Evolutionary conservation across 73 alveolate species (phyloP).

Genomic region (Chromera velia): DNA sequence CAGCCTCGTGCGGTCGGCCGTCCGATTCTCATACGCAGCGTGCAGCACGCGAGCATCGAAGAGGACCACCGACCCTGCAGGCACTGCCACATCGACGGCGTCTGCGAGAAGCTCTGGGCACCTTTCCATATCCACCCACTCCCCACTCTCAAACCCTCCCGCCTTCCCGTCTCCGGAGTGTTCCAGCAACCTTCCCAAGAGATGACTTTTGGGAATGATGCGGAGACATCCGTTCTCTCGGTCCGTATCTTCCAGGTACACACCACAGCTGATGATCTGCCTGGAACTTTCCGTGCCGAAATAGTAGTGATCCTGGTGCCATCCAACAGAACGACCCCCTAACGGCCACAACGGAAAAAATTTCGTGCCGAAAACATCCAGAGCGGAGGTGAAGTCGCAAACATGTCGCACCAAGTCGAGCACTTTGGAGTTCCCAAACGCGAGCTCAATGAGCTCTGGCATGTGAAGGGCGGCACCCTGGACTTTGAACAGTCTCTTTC

Average conservation of each 20-base stretch:
- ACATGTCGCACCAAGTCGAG: too few relatives aligned
- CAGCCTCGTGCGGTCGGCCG: slow-evolving; percentile 8
- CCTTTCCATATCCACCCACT: background rate
- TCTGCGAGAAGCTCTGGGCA: too few relatives aligned
- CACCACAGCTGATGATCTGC: slow-evolving; percentile 28
- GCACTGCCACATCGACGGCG: slow-evolving; percentile 16
- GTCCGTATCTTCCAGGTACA: slow-evolving; percentile 29
- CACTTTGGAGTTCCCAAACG: too few relatives aligned
- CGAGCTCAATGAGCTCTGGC: too few relatives aligned
- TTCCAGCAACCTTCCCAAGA: slow-evolving; percentile 22
- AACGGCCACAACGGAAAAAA: too few relatives aligned
- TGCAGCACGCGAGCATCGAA: slow-evolving; percentile 20
- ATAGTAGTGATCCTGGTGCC: slow-evolving; percentile 22
- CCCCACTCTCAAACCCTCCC: background rate
- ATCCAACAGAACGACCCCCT: too few relatives aligned
- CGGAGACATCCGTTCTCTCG: slow-evolving; percentile 35
- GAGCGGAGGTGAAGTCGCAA: too few relatives aligned
- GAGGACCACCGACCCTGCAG: slow-evolving; percentile 31
- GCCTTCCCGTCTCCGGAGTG: slow-evolving; percentile 4
- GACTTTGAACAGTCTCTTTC: too few relatives aligned
- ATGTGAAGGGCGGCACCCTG: too few relatives aligned
- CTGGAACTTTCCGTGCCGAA: slow-evolving; percentile 18
- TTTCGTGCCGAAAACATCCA: too few relatives aligned
- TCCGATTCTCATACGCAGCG: slow-evolving; percentile 16
- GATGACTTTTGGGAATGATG: slow-evolving; percentile 22